phyloP scores from a whole-genome alignment of 805 yeast genomes.

The Metschnikowia gelsemii region DNA sequence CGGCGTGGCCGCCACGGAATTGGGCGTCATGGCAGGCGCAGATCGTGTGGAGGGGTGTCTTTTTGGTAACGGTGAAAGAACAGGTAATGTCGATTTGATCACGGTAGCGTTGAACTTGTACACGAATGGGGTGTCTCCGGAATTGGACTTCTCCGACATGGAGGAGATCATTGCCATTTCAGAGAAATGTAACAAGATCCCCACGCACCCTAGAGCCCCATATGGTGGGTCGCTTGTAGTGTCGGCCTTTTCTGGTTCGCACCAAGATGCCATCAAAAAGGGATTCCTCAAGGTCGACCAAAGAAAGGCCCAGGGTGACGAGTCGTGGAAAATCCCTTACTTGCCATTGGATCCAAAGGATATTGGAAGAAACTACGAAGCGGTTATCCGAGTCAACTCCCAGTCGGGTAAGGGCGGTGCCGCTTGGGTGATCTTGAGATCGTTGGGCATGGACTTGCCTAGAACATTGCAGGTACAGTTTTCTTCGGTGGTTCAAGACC shows the following conservation, averaged over 20 bases:
- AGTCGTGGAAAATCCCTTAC: conserved; percentile 67
- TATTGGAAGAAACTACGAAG: conserved; percentile 78
- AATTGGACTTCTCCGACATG: conserved; percentile 68
- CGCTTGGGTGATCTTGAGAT: conserved; percentile 73
- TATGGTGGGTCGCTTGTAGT: conserved; percentile 79
- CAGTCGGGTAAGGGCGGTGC: conserved; percentile 91
- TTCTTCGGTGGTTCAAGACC: conserved; percentile 60
- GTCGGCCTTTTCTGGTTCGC: conserved; percentile 74
- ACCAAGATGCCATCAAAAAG: conserved; percentile 70
- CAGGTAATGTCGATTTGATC: conserved; percentile 78
- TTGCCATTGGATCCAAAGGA: conserved; percentile 80
- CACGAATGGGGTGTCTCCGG: conserved; percentile 74
- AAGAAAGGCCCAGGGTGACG: conserved; percentile 47
- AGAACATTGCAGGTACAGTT: conserved; percentile 68
- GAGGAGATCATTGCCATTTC: conserved; percentile 64
- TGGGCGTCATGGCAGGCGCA: conserved; percentile 79
- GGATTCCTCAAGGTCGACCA: conserved; percentile 57
- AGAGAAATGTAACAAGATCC: conserved; percentile 77
- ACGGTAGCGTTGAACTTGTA: conserved; percentile 76
- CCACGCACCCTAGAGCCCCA: conserved; percentile 73
- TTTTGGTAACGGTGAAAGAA: conserved; percentile 82
- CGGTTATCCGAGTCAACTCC: conserved; percentile 78
- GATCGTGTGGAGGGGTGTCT: conserved; percentile 83
- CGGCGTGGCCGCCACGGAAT: conserved; percentile 80
- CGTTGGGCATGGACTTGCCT: conserved; percentile 72